Evolutionary conservation across 164 flowering plant genomes (phyloP).

Genomic region (Tetracentron sinense): DNA sequence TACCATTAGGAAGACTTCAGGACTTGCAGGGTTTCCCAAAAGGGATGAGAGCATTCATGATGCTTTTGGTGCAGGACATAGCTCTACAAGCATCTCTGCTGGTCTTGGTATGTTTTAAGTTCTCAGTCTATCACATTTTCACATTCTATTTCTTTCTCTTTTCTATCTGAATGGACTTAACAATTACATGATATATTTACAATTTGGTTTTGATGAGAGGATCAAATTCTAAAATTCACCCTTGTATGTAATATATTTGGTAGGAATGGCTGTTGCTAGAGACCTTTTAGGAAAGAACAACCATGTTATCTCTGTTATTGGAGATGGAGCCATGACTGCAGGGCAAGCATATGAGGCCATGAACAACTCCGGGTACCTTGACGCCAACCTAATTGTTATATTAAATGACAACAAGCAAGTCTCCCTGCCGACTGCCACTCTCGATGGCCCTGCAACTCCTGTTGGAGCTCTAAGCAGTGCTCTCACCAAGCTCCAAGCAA

Average conservation of each 20-base stretch:
- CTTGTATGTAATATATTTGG: no score
- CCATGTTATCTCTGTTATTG: constrained; percentile 81
- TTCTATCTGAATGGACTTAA: no score
- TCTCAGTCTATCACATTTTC: neutral
- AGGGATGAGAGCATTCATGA: constrained; percentile 86
- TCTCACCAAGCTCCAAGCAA: constrained; percentile 65
- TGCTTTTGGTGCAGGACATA: constrained; percentile 96
- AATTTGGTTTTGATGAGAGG: neutral
- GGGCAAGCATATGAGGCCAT: constrained; percentile 98
- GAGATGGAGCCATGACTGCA: constrained; percentile 98
- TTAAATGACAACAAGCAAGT: constrained; percentile 91
- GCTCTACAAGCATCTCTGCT: constrained; percentile 96
- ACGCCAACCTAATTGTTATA: constrained; percentile 68
- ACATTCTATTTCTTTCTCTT: neutral
- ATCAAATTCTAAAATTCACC: no score
- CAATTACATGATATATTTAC: no score
- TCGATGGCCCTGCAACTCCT: constrained; percentile 88
- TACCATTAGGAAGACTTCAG: constrained; percentile 75
- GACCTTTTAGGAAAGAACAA: constrained; percentile 76
- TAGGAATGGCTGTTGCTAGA: constrained; percentile 90
- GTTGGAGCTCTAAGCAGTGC: constrained; percentile 89
- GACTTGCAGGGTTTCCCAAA: constrained; percentile 85
- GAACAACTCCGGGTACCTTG: constrained; percentile 90
- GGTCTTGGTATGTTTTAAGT: constrained; percentile 66
- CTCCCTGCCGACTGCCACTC: constrained; percentile 88